Evolutionary conservation across 345 rosid genomes (phyloP).

Genomic region (Salix brachista): DNA sequence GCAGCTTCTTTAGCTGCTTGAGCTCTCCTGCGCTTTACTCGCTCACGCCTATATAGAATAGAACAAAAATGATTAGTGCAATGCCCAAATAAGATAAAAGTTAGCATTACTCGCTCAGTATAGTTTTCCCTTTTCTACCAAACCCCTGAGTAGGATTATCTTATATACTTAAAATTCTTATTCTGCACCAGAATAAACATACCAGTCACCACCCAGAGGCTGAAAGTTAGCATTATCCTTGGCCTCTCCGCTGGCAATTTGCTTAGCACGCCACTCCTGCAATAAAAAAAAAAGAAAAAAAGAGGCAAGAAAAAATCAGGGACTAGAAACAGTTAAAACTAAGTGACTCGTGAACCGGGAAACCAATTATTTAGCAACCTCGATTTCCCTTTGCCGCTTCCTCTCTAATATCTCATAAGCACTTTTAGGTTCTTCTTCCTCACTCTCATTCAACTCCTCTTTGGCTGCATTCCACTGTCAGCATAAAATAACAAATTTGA

Average conservation of each 20-base stretch:
- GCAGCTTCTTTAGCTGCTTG: slow-evolving; percentile 47
- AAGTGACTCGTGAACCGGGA: not conserved
- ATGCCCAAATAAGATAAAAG: not conserved
- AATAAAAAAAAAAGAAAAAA: not conserved
- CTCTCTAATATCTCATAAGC: slow-evolving; percentile 59
- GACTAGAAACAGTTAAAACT: not conserved
- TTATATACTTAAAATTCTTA: not conserved
- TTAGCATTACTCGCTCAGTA: too few relatives aligned
- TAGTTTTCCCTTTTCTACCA: not conserved
- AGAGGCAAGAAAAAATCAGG: not conserved
- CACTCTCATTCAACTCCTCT: slow-evolving; percentile 80
- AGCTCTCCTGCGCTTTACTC: slow-evolving; percentile 76
- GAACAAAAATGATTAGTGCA: not conserved
- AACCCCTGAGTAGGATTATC: not conserved
- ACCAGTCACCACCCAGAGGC: slow-evolving; percentile 96
- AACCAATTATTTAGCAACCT: slow-evolving; percentile 33
- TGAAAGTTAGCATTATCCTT: slow-evolving; percentile 94
- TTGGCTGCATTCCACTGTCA: slow-evolving; percentile 97
- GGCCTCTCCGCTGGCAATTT: slow-evolving; percentile 91
- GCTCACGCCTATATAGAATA: slow-evolving; percentile 61
- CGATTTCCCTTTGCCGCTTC: slow-evolving; percentile 78
- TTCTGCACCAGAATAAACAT: slow-evolving; percentile 11
- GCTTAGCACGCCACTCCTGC: slow-evolving; percentile 83
- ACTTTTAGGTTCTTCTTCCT: slow-evolving; percentile 70
- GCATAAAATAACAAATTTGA: not conserved